A percentile compares a stretch with the other conserved stretches of the same genome.
Evolutionary conservation across 1,284 basidiomycete species (phyloP).

Genomic region (Naganishia cerealis): DNA sequence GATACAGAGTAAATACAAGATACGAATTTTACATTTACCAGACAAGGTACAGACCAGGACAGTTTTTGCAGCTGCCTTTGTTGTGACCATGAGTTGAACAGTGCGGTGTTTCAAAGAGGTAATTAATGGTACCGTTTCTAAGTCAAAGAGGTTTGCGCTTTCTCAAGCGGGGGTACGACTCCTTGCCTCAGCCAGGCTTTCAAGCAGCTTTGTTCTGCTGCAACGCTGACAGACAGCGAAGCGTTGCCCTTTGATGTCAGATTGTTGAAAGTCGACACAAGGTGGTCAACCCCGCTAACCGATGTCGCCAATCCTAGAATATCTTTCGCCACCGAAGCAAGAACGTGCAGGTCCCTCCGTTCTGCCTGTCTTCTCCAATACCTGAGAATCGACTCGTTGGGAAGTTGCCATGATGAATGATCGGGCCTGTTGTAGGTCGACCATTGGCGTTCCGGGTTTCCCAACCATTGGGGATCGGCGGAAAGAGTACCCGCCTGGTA

Average conservation of each 20-base stretch:
- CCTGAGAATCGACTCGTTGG: background rate
- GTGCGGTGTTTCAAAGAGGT: too few relatives aligned
- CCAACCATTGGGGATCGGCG: background rate
- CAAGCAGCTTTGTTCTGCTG: background rate
- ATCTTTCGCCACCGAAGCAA: background rate
- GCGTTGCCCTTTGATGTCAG: background rate
- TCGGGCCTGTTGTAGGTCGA: background rate
- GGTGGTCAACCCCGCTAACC: background rate
- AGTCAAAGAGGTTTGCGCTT: background rate
- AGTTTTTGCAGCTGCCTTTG: too few relatives aligned
- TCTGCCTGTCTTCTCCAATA: background rate
- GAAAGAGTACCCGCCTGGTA: background rate
- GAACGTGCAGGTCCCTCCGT: slow-evolving; percentile 1
- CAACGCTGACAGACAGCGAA: background rate
- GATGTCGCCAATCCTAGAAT: background rate
- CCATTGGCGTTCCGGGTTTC: background rate
- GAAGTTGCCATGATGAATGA: background rate
- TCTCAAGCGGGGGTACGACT: background rate
- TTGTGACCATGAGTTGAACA: too few relatives aligned
- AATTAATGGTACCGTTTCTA: background rate
- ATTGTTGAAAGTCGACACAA: background rate
- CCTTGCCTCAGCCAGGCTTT: background rate
- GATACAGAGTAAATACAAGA: too few relatives aligned
- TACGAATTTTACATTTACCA: too few relatives aligned
- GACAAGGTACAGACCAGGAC: too few relatives aligned